Evolutionary conservation across 345 rosid genomes (phyloP).

Genomic region (Jatropha curcas): DNA sequence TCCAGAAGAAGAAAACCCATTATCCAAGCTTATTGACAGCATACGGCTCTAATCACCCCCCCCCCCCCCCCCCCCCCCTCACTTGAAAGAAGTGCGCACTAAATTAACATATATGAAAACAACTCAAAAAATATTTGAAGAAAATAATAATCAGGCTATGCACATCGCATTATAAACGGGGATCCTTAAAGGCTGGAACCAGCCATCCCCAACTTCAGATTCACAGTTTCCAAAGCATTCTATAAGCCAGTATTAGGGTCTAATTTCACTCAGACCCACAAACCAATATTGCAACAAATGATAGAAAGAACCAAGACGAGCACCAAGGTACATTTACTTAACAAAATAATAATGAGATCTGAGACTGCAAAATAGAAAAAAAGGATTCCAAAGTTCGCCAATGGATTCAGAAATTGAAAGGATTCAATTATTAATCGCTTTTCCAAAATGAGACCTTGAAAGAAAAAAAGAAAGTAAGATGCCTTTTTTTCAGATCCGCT

Average conservation of each 20-base stretch:
- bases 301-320: neutral
- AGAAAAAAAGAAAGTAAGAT: neutral
- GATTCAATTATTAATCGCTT: neutral
- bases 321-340: neutral
- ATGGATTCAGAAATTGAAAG: neutral
- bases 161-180: neutral
- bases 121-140: neutral
- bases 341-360: too few relatives aligned
- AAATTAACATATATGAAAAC: neutral
- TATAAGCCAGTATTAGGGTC: neutral
- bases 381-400: neutral
- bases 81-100: constrained; percentile 27
- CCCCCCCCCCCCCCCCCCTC: too few relatives aligned
- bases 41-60: constrained; percentile 88
- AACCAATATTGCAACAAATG: neutral
- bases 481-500: neutral
- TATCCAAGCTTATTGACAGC: constrained; percentile 75
- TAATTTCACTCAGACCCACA: neutral
- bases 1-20: constrained; percentile 90
- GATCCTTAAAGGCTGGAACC: neutral
- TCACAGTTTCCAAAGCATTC: neutral
- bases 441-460: neutral
- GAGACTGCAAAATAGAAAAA: neutral
- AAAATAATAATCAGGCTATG: neutral
- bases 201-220: neutral